Evolutionary conservation across 768 basidiomycete genomes (phyloP), one percentile per base, ranked within the genome.

Genomic region (Piloderma croceum): DNA sequence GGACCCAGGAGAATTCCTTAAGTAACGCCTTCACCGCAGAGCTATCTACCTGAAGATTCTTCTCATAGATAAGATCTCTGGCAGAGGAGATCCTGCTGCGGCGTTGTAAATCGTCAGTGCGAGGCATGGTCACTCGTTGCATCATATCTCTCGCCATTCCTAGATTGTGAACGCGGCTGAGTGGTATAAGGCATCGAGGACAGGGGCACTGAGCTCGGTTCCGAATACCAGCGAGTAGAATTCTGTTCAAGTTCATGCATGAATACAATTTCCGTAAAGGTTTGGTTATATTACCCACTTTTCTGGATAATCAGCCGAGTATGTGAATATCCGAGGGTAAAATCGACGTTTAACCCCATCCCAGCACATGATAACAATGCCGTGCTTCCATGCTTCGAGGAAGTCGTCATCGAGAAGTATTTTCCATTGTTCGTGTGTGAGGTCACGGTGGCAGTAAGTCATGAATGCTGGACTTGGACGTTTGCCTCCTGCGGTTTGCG

Each of bases 241-340:
- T 11, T 22, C 32, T 39, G 32, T n/a, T n/a, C n/a, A 51, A 48
- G 19, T 35, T 22, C 17, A 20, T 24, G 13, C 39, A 20, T 2
- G 41, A 48, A 18, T 44, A 38, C 3, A 20, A 9, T 9, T 29
- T 29, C 27, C 9, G 15, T 29, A 15, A 15, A 29, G 9, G 15
- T 9, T 32, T 39, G 38, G 13, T 27, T 7, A 41, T 59, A 39
- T 45, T n/a, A n/a, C n/a, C n/a, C n/a, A 71, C 67, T 67, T 67
- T 39, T 70, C 68, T 4, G 63, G 66, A 44, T 69, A 70, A 48
- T 66, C 65, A 9, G 65, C 64, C 0, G 63, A 59, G 31, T 64
- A 64, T 3, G 60, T 62, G 32, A 63, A 60, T 7, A 69, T 34
- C 2, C 59, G 48, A 9, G 61, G 61, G 46, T 54, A 66, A 4